Base-by-base conservation (phyloP, 345 rosid species). In the Dimocarpus longan region DNA sequence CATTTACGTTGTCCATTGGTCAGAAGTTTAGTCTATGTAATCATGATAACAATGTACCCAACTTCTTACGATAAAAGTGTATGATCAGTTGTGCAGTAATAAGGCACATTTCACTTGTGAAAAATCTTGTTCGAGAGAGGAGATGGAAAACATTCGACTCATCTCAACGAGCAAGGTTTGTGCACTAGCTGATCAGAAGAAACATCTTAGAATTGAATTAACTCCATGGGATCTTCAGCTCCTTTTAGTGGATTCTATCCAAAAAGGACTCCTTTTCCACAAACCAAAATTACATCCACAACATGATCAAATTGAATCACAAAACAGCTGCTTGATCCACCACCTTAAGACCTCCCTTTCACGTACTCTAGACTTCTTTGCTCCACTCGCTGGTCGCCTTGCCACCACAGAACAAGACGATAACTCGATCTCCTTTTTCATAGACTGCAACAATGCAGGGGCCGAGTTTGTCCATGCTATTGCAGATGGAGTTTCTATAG, bases 351-450 rank as follows among this genome's bases (percentile, higher is more conserved):
- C 84, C 68, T 80, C 80, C 21, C 80, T 84, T 39, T 75, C 84
- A 3, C 84, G 15, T 0, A 59, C 84, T 9, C 75, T 84, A 0
- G 54, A 76, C 60, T 75, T 52, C 70, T 88, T 85, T 77, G 66
- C 79, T 15, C 85, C 88, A 21, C 71, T 86, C 4, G 84, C 89
- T 4, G 89, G 88, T 71, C 86, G 88, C 74, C 79, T 87, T 15
- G 86, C 86, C 8, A 77, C 66, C 40, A 9, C 21, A 19, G 6
- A 43, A 2, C 72, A 86, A 32, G 70, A 78, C 0, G 83, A 86
- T 11, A 67, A 77, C 28, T 82, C 86, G 0, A 62, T 65, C 39
- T 90, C 91, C 18, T 84, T 76, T 50, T 81, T 68, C 83, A 85
- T 88, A 48, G 82, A 32, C 66, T 81, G 83, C 28, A 87, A 85